Evolutionary conservation across 306 rosid species (phyloP), one percentile per base, ranked within the genome.

Genomic region (Gleditsia sinensis): DNA sequence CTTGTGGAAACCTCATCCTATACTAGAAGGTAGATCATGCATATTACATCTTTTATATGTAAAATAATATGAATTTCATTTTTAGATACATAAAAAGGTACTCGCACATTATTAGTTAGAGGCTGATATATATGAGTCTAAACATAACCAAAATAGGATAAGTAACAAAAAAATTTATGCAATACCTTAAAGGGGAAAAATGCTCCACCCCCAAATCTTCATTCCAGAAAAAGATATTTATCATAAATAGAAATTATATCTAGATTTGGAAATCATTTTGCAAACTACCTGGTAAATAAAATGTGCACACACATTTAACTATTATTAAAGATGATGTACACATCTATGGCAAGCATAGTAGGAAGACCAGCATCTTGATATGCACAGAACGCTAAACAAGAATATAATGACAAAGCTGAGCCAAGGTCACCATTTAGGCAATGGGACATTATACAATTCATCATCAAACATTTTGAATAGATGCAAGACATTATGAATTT

Each of bases 201-300:
- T 85, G 19, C 33, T 86, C 87, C 53, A 91, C 91, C 46, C 94
- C 98, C 86, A 94, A 85, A 89, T 94, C 97, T 76, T 94, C 98
- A 78, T 94, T 97, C 98, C 98, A 94, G 14, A 94, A 90, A 80
- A 94, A 94, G 71, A 91, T 72, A 73, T n/a, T 85, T 91, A 84
- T 91, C 98, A 83, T 94, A 94, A 74, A 78, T 84, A 69, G 89
- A 85, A 60, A 91, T 96, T 56, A 94, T 66, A 84, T 89, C 91
- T 1, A 97, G 98, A 82, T 91, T 94, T 46, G 91, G 87, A 84
- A 94, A 94, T 63, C 98, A 92, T 79, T 94, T 91, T 3, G 98
- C 98, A 85, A 89, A 94, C 98, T 97, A 94, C 98, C 98, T 94
- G 84, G 32, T 34, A 62, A 69, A 85, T 56, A 69, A 71, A n/a